phyloP scores from a whole-genome alignment of 2,329 filamentous ascomycete genomes.

The Xylariaceae sp. region DNA sequence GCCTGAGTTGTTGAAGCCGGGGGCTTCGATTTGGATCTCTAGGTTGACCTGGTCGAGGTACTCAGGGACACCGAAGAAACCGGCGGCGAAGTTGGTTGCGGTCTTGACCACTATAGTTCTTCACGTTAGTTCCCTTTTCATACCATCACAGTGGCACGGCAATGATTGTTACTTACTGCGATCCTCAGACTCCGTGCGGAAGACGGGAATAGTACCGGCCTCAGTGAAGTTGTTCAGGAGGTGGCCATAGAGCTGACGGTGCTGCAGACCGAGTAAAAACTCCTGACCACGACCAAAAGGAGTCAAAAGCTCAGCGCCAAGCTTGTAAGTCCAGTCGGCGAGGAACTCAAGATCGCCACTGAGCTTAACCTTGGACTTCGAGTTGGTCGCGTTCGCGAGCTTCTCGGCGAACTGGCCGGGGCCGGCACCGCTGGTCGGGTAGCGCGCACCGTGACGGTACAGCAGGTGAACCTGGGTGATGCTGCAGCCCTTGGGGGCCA shows the following conservation, averaged over 20 bases:
- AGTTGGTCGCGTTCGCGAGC: conserved; percentile 32
- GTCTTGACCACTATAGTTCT: conserved; percentile 33
- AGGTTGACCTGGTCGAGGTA: conserved; percentile 32
- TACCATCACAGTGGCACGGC: background rate
- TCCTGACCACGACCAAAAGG: conserved; percentile 37
- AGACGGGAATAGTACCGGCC: conserved; percentile 36
- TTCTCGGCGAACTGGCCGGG: conserved; percentile 32
- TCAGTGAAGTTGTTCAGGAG: conserved; percentile 41
- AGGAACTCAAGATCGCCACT: conserved; percentile 29
- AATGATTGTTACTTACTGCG: conserved; percentile 13
- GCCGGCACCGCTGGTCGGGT: conserved; percentile 29
- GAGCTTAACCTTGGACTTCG: conserved; percentile 31
- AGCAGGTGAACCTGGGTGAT: conserved; percentile 32
- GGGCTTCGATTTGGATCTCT: conserved; percentile 32
- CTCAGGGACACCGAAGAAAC: conserved; percentile 34
- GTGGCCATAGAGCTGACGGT: conserved; percentile 39
- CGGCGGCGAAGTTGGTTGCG: conserved; percentile 31
- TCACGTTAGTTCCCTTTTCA: background rate
- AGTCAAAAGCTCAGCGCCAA: conserved; percentile 16
- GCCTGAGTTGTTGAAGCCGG: conserved; percentile 30
- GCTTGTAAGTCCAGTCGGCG: conserved; percentile 26
- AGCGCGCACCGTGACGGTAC: conserved; percentile 33
- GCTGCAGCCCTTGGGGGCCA: conserved; percentile 29
- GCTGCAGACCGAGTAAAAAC: conserved; percentile 35
- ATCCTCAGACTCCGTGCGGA: conserved; percentile 27